Evolutionary conservation across 192 early-diverging fungal species (phyloP).

Genomic region (Rhizophagus prolifer): DNA sequence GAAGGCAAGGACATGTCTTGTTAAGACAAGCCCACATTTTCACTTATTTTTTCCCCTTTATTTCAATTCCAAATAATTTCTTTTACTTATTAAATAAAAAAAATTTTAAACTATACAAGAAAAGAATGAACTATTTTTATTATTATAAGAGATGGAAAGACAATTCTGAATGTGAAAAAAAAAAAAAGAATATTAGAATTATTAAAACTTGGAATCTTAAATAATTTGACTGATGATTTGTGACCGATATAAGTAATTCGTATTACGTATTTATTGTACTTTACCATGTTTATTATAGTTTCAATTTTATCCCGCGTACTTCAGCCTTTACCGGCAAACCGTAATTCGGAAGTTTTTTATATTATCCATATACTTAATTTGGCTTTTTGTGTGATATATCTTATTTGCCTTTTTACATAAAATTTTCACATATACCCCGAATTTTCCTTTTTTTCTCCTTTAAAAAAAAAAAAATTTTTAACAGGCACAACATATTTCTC

Average conservation of each 20-base stretch:
- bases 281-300: no score
- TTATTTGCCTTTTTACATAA: neutral
- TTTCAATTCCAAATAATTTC: neutral
- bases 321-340: no score
- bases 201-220: no score
- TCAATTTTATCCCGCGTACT: neutral
- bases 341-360: no score
- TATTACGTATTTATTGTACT: neutral
- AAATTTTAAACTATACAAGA: neutral
- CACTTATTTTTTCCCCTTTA: neutral
- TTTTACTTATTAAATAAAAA: neutral
- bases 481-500: neutral
- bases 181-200: no score
- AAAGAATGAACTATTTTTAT: no score
- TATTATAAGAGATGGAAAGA: no score
- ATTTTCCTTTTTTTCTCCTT: neutral
- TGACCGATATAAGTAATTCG: neutral
- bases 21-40: constrained; percentile 28
- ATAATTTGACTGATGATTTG: neutral
- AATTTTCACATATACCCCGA: neutral
- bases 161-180: no score
- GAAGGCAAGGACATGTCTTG: constrained; percentile 27
- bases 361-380: no score
- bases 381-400: neutral
- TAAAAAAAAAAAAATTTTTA: neutral